Conservation (phyloP, 2,329 filamentous ascomycete genomes). For the Delphinella strobiligena region DNA sequence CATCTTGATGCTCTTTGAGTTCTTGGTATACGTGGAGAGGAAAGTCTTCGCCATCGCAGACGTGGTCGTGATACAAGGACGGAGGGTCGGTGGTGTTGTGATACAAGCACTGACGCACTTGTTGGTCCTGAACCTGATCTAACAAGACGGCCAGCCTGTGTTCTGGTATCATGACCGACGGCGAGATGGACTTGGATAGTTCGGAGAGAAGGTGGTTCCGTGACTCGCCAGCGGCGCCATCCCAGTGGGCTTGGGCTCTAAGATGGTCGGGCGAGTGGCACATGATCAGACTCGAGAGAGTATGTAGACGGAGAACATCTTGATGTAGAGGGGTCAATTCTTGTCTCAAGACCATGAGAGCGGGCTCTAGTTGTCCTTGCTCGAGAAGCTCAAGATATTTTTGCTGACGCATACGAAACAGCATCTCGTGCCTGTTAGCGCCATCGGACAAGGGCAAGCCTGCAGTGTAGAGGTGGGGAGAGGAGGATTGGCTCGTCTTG, state of each 20-base stretch:
- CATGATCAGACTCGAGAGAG: constrained; percentile 84
- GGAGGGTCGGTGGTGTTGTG: constrained; percentile 71
- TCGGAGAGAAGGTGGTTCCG: constrained; percentile 65
- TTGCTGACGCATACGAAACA: constrained; percentile 80
- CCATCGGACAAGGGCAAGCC: constrained; percentile 65
- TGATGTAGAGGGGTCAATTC: constrained; percentile 80
- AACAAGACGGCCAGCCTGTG: constrained; percentile 73
- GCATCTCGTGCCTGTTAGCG: constrained; percentile 67
- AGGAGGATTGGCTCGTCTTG: neutral
- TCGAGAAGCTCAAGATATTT: constrained; percentile 91
- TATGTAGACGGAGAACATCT: constrained; percentile 65
- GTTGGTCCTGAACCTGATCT: constrained; percentile 69
- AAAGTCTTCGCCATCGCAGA: constrained; percentile 68
- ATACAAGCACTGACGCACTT: constrained; percentile 75
- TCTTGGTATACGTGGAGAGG: constrained; percentile 61
- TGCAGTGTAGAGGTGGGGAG: constrained; percentile 7
- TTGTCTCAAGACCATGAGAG: constrained; percentile 70
- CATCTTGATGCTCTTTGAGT: constrained; percentile 60
- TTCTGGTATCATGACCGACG: constrained; percentile 92
- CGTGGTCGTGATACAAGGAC: constrained; percentile 81
- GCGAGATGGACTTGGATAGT: constrained; percentile 82
- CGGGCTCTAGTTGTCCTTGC: constrained; percentile 56
- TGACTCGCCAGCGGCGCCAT: constrained; percentile 65
- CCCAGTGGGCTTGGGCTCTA: constrained; percentile 67
- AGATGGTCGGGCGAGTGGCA: constrained; percentile 68